Conservation (phyloP, 805 yeast genomes). For the Kuraishia ogatae region DNA sequence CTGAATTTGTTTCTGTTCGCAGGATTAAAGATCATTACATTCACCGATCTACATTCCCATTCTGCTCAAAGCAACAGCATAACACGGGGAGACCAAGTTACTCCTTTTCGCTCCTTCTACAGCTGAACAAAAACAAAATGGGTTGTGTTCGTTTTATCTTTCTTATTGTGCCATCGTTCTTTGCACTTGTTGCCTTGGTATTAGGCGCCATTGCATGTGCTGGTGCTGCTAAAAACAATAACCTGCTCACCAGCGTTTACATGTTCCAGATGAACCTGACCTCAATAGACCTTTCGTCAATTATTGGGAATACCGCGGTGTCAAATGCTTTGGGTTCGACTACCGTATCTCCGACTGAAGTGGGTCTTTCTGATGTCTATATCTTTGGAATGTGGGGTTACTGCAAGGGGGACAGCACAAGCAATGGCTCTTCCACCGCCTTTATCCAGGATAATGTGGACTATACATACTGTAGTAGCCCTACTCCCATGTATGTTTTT, state of each 20-base stretch:
- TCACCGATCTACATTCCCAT: not conserved
- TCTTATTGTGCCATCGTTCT: conserved; percentile 19
- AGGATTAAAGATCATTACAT: not conserved
- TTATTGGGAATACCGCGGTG: conserved; percentile 9
- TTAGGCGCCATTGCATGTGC: conserved; percentile 41
- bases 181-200: conserved; percentile 33
- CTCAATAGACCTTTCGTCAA: conserved; percentile 15
- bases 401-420: conserved; percentile 34
- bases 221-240: conserved; percentile 36
- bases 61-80: not conserved
- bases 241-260: conserved; percentile 35
- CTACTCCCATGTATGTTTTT: conserved; percentile 47
- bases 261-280: conserved; percentile 38
- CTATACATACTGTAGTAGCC: conserved; percentile 42
- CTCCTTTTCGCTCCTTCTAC: too few relatives aligned
- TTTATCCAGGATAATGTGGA: conserved; percentile 20
- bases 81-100: not conserved
- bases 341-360: conserved; percentile 8
- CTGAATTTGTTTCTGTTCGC: not conserved
- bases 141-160: conserved; percentile 19
- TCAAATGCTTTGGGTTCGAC: conserved; percentile 6
- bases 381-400: conserved; percentile 59
- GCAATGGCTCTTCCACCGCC: conserved; percentile 12
- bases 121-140: conserved; percentile 2
- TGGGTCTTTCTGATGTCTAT: conserved; percentile 37